Evolutionary conservation across 2,329 filamentous ascomycete genomes (phyloP).

Genomic region (Pseudocercospora vitis): DNA sequence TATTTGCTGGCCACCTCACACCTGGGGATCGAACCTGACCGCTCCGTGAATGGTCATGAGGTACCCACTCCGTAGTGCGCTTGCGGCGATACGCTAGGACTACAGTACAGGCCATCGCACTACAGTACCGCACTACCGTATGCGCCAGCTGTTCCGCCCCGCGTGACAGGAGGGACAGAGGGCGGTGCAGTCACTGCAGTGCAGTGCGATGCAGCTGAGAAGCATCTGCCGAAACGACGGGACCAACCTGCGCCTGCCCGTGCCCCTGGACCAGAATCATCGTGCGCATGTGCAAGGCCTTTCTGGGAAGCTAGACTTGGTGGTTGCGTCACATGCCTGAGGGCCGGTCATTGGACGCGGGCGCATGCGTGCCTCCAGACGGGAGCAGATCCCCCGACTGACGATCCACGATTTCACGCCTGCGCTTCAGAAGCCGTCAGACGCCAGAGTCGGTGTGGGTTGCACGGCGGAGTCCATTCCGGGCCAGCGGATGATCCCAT

Average conservation of each 20-base stretch:
- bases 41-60: slow-evolving; percentile 2
- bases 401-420: background rate
- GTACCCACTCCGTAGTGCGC: background rate
- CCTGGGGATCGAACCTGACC: slow-evolving; percentile 2
- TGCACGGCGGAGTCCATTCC: background rate
- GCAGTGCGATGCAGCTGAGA: too few species aligned
- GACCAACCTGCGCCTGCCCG: too few species aligned
- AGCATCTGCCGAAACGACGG: too few species aligned
- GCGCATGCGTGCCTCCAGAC: background rate
- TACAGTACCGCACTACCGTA: too few species aligned
- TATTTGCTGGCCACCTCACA: background rate
- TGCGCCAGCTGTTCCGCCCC: too few species aligned
- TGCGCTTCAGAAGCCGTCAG: background rate
- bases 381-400: slow-evolving; percentile 6
- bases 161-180: too few species aligned
- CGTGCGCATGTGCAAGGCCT: too few species aligned
- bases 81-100: background rate
- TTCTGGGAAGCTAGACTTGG: too few species aligned
- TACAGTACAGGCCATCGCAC: too few species aligned
- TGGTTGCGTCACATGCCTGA: slow-evolving; percentile 7
- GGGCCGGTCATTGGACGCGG: slow-evolving; percentile 3
- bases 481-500: background rate
- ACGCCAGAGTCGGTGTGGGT: too few species aligned
- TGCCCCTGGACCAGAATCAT: too few species aligned
- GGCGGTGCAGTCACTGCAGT: too few species aligned